Percentiles rank a stretch among this genome's conserved stretches.
These are phyloP conservation scores for Hypomontagnella monticulosa DNA, from an alignment of 495 filamentous ascomycete genomes.

Conservation along the genomic window DNA sequence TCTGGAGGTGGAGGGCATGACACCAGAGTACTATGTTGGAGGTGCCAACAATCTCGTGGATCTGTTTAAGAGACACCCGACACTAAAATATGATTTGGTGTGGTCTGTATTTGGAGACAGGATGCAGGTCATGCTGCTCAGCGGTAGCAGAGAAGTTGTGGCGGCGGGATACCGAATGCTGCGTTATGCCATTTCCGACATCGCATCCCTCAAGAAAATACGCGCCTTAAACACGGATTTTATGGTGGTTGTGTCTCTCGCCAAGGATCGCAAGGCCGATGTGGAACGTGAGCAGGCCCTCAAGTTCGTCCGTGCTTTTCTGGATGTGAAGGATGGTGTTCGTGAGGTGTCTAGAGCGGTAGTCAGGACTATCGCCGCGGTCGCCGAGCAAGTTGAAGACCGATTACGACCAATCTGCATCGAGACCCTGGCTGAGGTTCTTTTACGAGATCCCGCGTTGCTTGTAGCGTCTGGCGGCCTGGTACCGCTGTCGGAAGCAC, in stretches of 20 bases:
- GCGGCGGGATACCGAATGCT: conserved; percentile 93
- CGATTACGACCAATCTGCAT: conserved; percentile 87
- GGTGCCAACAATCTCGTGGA: conserved; percentile 90
- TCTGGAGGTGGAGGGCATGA: conserved; percentile 84
- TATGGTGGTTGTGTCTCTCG: conserved; percentile 86
- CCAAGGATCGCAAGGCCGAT: conserved; percentile 93
- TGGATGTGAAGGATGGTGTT: conserved; percentile 94
- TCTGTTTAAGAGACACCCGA: conserved; percentile 90
- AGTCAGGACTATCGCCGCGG: conserved; percentile 84
- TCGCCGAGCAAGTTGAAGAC: conserved; percentile 85
- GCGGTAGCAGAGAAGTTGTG: conserved; percentile 93
- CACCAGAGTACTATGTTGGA: conserved; percentile 92
- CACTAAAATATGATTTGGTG: conserved; percentile 92
- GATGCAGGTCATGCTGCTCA: conserved; percentile 93
- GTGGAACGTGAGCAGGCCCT: conserved; percentile 96
- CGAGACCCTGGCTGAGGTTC: conserved; percentile 89
- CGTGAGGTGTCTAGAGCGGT: conserved; percentile 86
- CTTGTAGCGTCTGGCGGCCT: conserved; percentile 84
- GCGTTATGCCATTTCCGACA: conserved; percentile 92
- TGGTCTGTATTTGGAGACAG: conserved; percentile 94
- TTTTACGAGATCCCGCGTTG: conserved; percentile 83
- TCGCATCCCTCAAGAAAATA: conserved; percentile 87
- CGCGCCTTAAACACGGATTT: conserved; percentile 89
- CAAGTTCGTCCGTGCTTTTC: conserved; percentile 94
- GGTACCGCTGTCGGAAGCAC: conserved; percentile 80